phyloP scores from a whole-genome alignment of 2,329 filamentous ascomycete genomes.

The Epichloe scottii region DNA sequence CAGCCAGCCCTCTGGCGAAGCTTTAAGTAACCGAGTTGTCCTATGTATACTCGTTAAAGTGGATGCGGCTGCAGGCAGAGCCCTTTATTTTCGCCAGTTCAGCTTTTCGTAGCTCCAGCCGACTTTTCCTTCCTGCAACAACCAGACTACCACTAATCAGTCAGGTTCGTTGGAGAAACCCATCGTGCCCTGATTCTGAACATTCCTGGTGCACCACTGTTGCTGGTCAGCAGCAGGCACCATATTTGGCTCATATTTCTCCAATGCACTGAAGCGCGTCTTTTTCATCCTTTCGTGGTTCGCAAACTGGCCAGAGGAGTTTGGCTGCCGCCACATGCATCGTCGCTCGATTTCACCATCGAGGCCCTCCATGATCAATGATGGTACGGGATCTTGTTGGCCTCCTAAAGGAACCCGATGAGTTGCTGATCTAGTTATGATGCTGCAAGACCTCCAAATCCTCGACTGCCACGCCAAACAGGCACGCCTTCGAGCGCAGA shows the following conservation, averaged over 20 bases:
- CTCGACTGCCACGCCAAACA: slow-evolving; percentile 43
- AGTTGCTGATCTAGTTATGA: neutral
- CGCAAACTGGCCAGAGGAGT: neutral
- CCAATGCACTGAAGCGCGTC: slow-evolving; percentile 1
- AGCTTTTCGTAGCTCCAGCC: neutral
- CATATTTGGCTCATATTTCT: neutral
- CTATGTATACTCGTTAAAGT: neutral
- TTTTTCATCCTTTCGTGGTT: neutral
- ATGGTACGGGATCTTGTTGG: neutral
- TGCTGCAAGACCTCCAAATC: neutral
- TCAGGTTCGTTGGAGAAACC: neutral
- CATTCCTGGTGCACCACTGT: neutral
- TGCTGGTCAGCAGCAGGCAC: neutral
- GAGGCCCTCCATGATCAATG: neutral
- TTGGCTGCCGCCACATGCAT: neutral
- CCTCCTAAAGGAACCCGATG: too few species aligned
- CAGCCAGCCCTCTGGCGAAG: too few species aligned
- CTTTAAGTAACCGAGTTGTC: too few species aligned
- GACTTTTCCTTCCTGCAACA: neutral
- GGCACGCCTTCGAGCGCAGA: slow-evolving; percentile 66
- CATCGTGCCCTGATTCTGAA: neutral
- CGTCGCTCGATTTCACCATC: neutral
- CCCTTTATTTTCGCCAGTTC: neutral
- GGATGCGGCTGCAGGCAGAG: neutral
- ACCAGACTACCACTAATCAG: neutral